These are phyloP conservation scores for Botrytis fragariae DNA, from an alignment of 2,329 filamentous ascomycete genomes.

Conservation along the genomic window DNA sequence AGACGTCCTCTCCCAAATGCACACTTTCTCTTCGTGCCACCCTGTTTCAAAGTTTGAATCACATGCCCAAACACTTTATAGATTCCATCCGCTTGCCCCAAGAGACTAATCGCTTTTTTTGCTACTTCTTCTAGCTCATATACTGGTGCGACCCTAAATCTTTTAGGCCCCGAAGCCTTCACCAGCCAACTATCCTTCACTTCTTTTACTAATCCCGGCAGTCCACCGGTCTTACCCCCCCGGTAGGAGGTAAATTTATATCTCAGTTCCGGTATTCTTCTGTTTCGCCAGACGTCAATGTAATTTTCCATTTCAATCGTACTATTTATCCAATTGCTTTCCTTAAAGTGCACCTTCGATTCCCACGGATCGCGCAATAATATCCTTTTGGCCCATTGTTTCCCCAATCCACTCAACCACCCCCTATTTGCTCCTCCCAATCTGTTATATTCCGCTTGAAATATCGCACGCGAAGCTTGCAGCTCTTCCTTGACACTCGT, in stretches of 20 bases:
- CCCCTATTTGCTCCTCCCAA: fast-evolving
- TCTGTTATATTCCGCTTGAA: not conserved
- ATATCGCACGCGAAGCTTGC: not conserved
- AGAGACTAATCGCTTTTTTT: not conserved
- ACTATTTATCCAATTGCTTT: not conserved
- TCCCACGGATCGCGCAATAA: not conserved
- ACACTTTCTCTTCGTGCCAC: not conserved
- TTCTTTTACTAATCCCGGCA: not conserved
- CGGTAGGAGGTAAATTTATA: not conserved
- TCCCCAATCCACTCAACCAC: not conserved
- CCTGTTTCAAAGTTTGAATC: not conserved
- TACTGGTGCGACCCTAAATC: not conserved
- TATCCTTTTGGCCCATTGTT: not conserved
- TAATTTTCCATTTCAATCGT: not conserved
- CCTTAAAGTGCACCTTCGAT: not conserved
- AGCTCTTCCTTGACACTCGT: not conserved
- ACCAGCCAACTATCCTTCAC: not conserved
- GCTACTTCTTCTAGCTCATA: not conserved
- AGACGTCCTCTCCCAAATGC: not conserved
- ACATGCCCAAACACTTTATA: not conserved
- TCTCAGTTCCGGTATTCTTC: not conserved
- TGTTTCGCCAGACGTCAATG: not conserved
- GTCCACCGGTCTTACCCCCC: not conserved
- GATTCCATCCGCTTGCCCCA: not conserved
- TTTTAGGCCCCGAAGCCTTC: not conserved